These are phyloP conservation scores for Xylaria grammica DNA, from an alignment of 495 filamentous ascomycete species.

Conservation along the genomic window DNA sequence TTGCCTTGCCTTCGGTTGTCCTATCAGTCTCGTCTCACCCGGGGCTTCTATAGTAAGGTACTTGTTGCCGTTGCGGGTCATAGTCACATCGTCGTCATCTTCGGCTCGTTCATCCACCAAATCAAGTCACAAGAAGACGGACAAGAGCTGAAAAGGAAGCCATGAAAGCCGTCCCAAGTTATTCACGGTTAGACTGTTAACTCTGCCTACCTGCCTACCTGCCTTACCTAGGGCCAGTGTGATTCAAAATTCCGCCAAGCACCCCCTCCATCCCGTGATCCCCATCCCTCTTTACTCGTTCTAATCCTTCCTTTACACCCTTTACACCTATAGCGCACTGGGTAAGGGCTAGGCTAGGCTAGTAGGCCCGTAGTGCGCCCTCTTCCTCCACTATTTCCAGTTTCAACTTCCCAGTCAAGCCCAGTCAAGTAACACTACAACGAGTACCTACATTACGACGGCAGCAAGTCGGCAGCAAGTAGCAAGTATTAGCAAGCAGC, in stretches of 20 bases:
- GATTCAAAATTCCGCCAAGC: slow-evolving; percentile 25
- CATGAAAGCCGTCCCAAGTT: not conserved
- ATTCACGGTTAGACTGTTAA: slow-evolving; percentile 8
- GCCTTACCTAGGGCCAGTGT: no score
- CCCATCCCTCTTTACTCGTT: slow-evolving; percentile 25
- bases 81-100: slow-evolving; percentile 14
- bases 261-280: slow-evolving; percentile 35
- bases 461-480: not conserved
- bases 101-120: slow-evolving; percentile 1
- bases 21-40: not conserved
- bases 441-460: not conserved
- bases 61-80: slow-evolving; percentile 12
- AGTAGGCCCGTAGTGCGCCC: slow-evolving; percentile 25
- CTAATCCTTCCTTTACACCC: slow-evolving; percentile 16
- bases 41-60: not conserved
- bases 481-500: not conserved
- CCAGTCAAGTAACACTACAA: slow-evolving; percentile 1
- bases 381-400: slow-evolving; percentile 26
- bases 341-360: slow-evolving; percentile 28
- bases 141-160: slow-evolving; percentile 12
- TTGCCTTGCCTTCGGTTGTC: not conserved
- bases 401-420: slow-evolving; percentile 22
- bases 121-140: slow-evolving; percentile 5
- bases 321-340: not conserved
- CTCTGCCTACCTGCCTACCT: no score